These are phyloP conservation scores for Nyctanthes arbortristis DNA, from an alignment of 257 asterid species.

Conservation along the genomic window DNA sequence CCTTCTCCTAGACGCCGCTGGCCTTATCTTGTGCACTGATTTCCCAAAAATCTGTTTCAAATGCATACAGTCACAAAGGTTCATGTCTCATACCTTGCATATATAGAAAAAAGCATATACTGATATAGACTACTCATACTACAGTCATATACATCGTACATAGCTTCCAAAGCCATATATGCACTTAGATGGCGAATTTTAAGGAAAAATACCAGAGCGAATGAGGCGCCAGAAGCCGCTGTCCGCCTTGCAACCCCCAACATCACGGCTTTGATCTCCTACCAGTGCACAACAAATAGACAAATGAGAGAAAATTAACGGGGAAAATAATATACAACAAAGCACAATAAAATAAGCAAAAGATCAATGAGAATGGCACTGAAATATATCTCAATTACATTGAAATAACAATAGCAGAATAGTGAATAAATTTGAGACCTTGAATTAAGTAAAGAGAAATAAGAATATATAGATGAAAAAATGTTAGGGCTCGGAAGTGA, in stretches of 20 bases:
- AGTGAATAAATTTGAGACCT: conserved; percentile 25
- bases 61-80: conserved; percentile 9
- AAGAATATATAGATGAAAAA: background rate
- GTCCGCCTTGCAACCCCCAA: conserved; percentile 86
- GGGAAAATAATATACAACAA: conserved; percentile 6
- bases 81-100: too few relatives aligned
- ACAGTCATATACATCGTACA: background rate
- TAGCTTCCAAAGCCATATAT: background rate
- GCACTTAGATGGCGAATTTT: background rate
- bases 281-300: conserved; percentile 33
- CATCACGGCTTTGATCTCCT: conserved; percentile 55
- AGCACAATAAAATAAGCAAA: background rate
- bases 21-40: conserved; percentile 46
- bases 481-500: background rate
- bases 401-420: conserved; percentile 1
- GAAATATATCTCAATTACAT: conserved; percentile 18
- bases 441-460: conserved; percentile 30
- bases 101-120: too few relatives aligned
- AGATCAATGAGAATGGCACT: background rate
- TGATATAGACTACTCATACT: too few relatives aligned
- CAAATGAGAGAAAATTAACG: background rate
- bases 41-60: conserved; percentile 51
- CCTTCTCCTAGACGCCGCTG: conserved; percentile 39
- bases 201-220: conserved; percentile 47
- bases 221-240: conserved; percentile 65